Base-by-base conservation (phyloP, 257 asterid genomes). In the Galeopsis tetrahit region DNA sequence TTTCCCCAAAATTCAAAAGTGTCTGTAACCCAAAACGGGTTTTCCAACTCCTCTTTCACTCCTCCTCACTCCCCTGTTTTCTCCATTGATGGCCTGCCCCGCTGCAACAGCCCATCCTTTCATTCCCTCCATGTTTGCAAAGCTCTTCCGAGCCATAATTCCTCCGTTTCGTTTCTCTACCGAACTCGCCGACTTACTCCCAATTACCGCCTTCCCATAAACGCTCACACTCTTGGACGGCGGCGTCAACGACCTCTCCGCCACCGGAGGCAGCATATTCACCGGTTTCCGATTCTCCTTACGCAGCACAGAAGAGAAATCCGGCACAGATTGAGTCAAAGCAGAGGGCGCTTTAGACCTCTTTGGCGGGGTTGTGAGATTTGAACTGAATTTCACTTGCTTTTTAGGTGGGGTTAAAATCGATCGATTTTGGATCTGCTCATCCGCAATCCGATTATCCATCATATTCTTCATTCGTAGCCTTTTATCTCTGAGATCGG, bases 201-300 rank as follows among this genome's bases (percentile, higher is more conserved):
- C 93, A 3, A 79, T 84, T 5, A 88, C 91, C 68, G 75, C 75
- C n/a, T 71, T 83, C 78, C 87, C 89, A 58, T 79, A 83, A 57
- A 72, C 35, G 77, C 79, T 82, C 67, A 88, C 87, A 53, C 88
- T 82, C 84, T 84, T 90, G 71, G 71, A 72, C 55, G 87, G 83
- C 46, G 97, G 90, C 15, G 96, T 87, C 56, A 77, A 7, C 42
- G 88, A 79, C 75, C 82, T 79, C 81, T 86, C 89, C 81, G 73
- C 80, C 80, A 75, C 28, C 1, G 92, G 85, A 3, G 95, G 84
- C 71, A 86, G 80, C 66, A 75, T 77, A 40, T 74, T 49, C 10
- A 59, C 66, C 36, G 98, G 99, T 77, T 80, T 94, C 80, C 99
- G 84, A 42, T 94, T 94, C 85, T 91, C 99, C 76, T 94, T 94